Base-by-base conservation (phyloP, 495 filamentous ascomycete species). In the Daldinia concentrica region DNA sequence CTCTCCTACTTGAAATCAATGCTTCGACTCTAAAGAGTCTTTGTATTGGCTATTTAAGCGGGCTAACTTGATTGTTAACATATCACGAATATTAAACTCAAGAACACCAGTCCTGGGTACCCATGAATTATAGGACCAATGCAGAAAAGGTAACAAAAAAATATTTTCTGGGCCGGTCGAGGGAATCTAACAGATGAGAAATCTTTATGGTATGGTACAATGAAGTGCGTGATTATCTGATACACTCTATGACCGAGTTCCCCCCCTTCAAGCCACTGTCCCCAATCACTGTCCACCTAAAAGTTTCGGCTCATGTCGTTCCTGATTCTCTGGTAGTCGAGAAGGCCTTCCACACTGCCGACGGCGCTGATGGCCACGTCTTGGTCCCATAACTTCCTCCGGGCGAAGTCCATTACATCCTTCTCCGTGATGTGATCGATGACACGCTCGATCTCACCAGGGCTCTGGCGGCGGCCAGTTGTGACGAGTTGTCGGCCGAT, bases 401-500 rank as follows among this genome's bases (percentile, higher is more conserved):
- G 87, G 72, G 94, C 94, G 80, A 98, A 99, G 71, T 90, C 87
- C 90, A 96, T 96, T 54, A 99, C 93, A 72, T 99, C 94, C 89
- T 97, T 96, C 86, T 92, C 93, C 60, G 95, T 95, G 75, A 99
- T 92, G 64, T 82, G 85, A 71, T 93, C 89, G 68, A 99, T 92
- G 61, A 91, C 88, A 67, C 91, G 88, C 87, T 99, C 95, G 59
- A 99, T 94, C 86, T 99, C 95, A 78, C 93, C 91, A 67, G 95
- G 91, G 78, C 82, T 89, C 88, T 96, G 91, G 54, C 95, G 88
- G 67, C 95, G 90, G 78, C 95, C 95, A 39, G 95, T 98, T 65
- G 93, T 98, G 83, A 99, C 90, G 83, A 98, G 93, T 83, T 99
- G 95, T 75, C 95, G 92, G 73, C 95, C 95, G 77, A 99, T 97